Evolutionary conservation across 495 filamentous ascomycete species (phyloP).

Genomic region (Aspergillus mulundensis): DNA sequence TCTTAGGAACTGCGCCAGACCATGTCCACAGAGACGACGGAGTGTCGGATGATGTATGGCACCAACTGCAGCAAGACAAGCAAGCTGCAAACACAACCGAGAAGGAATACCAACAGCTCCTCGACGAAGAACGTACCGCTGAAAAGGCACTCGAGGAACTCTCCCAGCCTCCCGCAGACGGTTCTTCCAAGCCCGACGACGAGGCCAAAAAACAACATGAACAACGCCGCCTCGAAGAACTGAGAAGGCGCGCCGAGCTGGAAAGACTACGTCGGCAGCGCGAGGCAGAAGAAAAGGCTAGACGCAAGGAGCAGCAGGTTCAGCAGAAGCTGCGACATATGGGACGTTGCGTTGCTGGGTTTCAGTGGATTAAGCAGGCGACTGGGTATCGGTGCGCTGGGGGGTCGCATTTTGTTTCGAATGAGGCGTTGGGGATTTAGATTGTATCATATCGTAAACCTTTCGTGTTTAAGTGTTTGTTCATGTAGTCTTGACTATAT

Average conservation of each 20-base stretch:
- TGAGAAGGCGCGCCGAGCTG: conserved; percentile 27
- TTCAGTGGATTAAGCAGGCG: conserved; percentile 49
- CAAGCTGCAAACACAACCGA: conserved; percentile 25
- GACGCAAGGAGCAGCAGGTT: conserved; percentile 35
- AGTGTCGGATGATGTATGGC: conserved; percentile 59
- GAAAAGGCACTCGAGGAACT: not conserved
- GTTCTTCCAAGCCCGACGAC: conserved; percentile 18
- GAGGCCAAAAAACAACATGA: conserved; percentile 24
- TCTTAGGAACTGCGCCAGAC: not conserved
- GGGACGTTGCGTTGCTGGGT: conserved; percentile 51
- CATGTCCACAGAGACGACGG: conserved; percentile 45
- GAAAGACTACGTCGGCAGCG: conserved; percentile 25
- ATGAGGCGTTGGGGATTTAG: not conserved
- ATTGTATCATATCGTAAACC: too few species aligned
- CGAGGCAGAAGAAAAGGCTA: conserved; percentile 15
- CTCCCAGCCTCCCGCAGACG: conserved; percentile 10
- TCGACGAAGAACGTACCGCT: conserved; percentile 15
- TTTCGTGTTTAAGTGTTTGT: too few species aligned
- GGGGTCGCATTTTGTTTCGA: conserved; percentile 37
- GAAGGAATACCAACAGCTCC: conserved; percentile 9
- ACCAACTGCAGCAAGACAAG: conserved; percentile 51
- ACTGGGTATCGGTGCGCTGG: conserved; percentile 53
- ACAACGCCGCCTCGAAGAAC: conserved; percentile 31
- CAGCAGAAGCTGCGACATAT: conserved; percentile 44
- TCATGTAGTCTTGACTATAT: too few species aligned